Percentiles rank a stretch among this genome's conserved stretches.
Evolutionary conservation across 2,329 filamentous ascomycete genomes (phyloP).

Genomic region (Botrytis cinerea): DNA sequence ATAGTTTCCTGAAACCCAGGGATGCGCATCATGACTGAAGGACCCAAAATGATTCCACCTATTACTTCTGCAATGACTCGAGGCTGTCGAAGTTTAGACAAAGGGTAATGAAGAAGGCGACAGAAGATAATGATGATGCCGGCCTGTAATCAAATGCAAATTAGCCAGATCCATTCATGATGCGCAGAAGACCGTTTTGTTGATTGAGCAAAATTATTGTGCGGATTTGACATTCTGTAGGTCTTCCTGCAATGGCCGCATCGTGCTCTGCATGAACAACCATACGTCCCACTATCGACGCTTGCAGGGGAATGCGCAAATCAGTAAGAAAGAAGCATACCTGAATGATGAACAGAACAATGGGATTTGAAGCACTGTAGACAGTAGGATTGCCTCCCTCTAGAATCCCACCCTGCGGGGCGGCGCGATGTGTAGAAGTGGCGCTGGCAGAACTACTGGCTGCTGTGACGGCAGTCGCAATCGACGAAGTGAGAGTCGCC

Average conservation of each 20-base stretch:
- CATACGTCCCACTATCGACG: background rate
- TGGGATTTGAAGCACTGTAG: constrained; percentile 64
- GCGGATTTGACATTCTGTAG: background rate
- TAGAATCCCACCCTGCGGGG: constrained; percentile 62
- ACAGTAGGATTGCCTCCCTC: constrained; percentile 62
- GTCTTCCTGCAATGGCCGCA: background rate
- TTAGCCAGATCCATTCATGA: background rate
- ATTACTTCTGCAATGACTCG: constrained; percentile 84
- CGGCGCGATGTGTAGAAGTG: constrained; percentile 29
- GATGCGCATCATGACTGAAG: constrained; percentile 84
- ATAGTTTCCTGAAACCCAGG: constrained; percentile 75
- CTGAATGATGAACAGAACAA: constrained; percentile 70
- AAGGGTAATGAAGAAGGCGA: constrained; percentile 72
- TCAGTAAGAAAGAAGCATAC: constrained; percentile 43
- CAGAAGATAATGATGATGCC: constrained; percentile 75
- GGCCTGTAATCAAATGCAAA: constrained; percentile 48
- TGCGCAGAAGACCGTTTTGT: background rate
- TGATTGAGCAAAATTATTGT: background rate
- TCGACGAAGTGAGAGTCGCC: constrained; percentile 10
- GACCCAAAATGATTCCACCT: constrained; percentile 81
- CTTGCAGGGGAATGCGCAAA: background rate
- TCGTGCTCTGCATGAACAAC: background rate
- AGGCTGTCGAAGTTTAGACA: constrained; percentile 76
- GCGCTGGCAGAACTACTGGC: constrained; percentile 30
- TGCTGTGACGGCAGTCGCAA: constrained; percentile 13